phyloP scores from a whole-genome alignment of 2,329 filamentous ascomycete genomes.

The Pseudogymnoascus sp. region DNA sequence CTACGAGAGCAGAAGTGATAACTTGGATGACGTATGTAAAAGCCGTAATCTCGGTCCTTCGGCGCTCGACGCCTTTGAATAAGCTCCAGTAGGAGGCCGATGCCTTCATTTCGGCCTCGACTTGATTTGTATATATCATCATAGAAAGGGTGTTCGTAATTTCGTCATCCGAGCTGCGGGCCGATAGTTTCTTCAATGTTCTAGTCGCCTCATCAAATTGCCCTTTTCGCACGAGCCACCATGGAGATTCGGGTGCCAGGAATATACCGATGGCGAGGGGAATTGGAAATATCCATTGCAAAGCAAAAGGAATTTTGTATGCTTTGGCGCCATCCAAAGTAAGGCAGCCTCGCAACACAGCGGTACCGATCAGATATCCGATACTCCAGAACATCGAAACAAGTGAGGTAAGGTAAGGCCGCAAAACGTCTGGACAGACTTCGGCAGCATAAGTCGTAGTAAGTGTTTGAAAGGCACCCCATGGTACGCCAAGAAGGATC shows the following conservation, averaged over 20 bases:
- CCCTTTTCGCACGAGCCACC: constrained; percentile 41
- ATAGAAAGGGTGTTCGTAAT: constrained; percentile 35
- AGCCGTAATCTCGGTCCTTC: constrained; percentile 67
- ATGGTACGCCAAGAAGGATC: constrained; percentile 24
- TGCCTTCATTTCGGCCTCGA: constrained; percentile 52
- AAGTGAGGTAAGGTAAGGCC: constrained; percentile 34
- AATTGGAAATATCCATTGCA: constrained; percentile 40
- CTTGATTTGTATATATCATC: constrained; percentile 48
- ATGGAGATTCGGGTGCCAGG: constrained; percentile 41
- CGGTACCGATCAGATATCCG: not conserved
- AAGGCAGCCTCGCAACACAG: not conserved
- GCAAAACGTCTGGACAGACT: constrained; percentile 36
- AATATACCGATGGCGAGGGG: constrained; percentile 37
- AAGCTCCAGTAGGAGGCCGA: constrained; percentile 74
- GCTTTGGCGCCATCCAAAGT: constrained; percentile 5
- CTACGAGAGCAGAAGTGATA: constrained; percentile 56
- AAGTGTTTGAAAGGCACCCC: constrained; percentile 27
- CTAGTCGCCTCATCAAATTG: constrained; percentile 37
- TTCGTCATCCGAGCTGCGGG: constrained; percentile 47
- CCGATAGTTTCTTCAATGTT: not conserved
- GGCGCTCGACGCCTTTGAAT: constrained; percentile 70
- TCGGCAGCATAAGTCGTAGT: constrained; percentile 58
- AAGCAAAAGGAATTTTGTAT: constrained; percentile 11
- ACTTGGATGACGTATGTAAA: constrained; percentile 56
- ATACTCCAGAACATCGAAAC: not conserved